Evolutionary conservation across 495 filamentous ascomycete genomes (phyloP).

Genomic region (Geopyxis carbonaria): DNA sequence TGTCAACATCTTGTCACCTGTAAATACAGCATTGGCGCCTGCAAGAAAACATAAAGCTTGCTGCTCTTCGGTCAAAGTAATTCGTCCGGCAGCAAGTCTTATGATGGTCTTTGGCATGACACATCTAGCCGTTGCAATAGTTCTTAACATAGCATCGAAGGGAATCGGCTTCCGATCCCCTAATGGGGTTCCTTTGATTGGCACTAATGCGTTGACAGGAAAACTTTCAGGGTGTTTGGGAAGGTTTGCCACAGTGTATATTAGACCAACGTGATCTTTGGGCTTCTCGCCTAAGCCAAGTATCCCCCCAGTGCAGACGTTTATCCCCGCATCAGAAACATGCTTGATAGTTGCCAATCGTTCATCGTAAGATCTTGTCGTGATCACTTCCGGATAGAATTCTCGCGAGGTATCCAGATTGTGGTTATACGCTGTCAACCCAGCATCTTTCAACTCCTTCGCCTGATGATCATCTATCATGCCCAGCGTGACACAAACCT

Average conservation of each 20-base stretch:
- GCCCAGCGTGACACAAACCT: conserved; percentile 71
- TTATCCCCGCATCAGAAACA: conserved; percentile 65
- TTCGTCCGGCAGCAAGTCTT: conserved; percentile 61
- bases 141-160: conserved; percentile 52
- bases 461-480: conserved; percentile 72
- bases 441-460: conserved; percentile 60
- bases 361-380: conserved; percentile 69
- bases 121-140: conserved; percentile 60
- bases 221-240: conserved; percentile 67
- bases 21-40: conserved; percentile 77
- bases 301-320: conserved; percentile 73
- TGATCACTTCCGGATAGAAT: conserved; percentile 66
- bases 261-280: conserved; percentile 56
- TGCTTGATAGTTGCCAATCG: conserved; percentile 54
- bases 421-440: conserved; percentile 77
- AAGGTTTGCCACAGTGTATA: conserved; percentile 59
- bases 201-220: conserved; percentile 71
- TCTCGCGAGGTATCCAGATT: conserved; percentile 78
- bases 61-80: conserved; percentile 62
- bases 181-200: conserved; percentile 69
- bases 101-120: conserved; percentile 68
- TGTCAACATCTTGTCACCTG: conserved; percentile 82
- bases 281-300: conserved; percentile 59
- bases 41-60: conserved; percentile 72
- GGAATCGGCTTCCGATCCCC: conserved; percentile 51